phyloP scores from a whole-genome alignment of 148 eudicot genomes.

The Rheum nobile region DNA sequence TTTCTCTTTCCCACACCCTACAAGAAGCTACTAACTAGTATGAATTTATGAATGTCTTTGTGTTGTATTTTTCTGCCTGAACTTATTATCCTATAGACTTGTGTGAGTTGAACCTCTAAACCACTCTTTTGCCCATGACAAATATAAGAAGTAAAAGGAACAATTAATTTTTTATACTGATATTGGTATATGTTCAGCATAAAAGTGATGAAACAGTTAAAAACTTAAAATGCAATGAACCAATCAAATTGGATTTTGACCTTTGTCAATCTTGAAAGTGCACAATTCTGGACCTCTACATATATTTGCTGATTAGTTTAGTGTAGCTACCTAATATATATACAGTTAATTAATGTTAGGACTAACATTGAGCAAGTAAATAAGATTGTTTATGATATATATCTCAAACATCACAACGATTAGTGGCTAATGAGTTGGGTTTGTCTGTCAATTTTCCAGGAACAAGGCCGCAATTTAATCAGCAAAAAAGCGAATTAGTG shows the following conservation, averaged over 20 bases:
- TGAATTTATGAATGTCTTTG: no score
- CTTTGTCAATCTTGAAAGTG: background rate
- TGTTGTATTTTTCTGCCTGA: no score
- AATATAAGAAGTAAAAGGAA: no score
- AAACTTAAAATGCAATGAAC: background rate
- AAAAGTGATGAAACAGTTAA: background rate
- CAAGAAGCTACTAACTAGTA: no score
- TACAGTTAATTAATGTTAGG: background rate
- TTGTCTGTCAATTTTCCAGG: conserved; percentile 26
- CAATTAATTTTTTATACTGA: background rate
- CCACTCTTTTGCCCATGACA: no score
- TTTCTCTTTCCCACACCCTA: no score
- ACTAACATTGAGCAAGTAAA: background rate
- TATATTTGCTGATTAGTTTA: background rate
- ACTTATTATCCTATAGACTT: no score
- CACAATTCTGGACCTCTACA: background rate
- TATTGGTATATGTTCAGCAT: no score
- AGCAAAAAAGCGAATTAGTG: conserved; percentile 34
- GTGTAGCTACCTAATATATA: background rate
- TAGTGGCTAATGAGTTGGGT: conserved; percentile 43
- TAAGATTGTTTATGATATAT: background rate
- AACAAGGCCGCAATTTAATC: conserved; percentile 26
- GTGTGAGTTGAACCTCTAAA: no score
- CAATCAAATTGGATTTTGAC: background rate
- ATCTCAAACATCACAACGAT: background rate